Evolutionary conservation across 768 basidiomycete genomes (phyloP), one percentile per base, ranked within the genome.

Genomic region (Cystoderma amianthinum): DNA sequence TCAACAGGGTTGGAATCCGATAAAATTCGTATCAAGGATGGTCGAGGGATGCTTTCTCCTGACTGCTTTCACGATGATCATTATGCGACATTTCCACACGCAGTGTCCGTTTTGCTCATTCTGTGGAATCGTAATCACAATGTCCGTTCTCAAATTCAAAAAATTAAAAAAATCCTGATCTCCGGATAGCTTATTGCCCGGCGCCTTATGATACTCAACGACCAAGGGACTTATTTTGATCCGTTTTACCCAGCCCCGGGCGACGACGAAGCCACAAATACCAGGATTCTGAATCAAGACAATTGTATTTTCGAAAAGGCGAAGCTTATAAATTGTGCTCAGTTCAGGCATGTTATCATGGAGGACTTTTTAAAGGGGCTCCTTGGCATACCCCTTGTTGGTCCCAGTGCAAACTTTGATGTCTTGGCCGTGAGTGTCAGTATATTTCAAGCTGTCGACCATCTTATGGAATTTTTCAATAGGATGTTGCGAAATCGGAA

Each of bases 321-420:
- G 3, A 52, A 51, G 6, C 24, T 43, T 16, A 54, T 59, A 18
- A 59, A 56, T 23, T 57, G 53, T 23, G 47, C 44, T 4, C 52
- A 57, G 23, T 57, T 59, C 42, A 49, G 48, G 43, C 57, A 59
- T 36, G 40, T 56, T 16, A 37, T 59, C 12, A 37, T 42, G 19
- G 53, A 48, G 38, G 58, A 59, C 22, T 49, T 59, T 18, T n/a
- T 59, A 21, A 57, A 54, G 32, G 47, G 51, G 7, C 39, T 59
- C n/a, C 18, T 51, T n/a, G 58, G 58, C 12, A 28, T 56, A 13
- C 25, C 53, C 4, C 28, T 34, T 11, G 47, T 48, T 23, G 53
- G 51, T 19, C 42, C 39, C 6, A 48, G 47, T 32, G 21, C 46
- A 2, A 32, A 47, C 23, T 13, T 56, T 22, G 48, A 52, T 24